Evolutionary conservation across 345 rosid genomes (phyloP).

Genomic region (Dipteronia dyeriana): DNA sequence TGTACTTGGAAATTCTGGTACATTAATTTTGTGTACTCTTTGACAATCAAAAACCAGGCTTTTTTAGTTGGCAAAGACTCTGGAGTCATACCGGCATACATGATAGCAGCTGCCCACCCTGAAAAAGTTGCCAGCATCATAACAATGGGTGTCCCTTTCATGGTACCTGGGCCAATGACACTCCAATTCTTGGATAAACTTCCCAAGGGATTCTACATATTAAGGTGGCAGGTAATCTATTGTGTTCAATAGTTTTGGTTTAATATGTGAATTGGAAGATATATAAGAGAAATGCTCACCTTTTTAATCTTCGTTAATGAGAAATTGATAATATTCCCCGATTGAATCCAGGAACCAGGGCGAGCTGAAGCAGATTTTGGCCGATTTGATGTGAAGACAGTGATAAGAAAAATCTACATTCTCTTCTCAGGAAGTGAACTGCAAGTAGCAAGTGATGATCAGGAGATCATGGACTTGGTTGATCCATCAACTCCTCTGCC

Average conservation of each 20-base stretch:
- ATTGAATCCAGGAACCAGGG: constrained; percentile 36
- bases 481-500: constrained; percentile 48
- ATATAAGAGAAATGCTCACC: neutral
- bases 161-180: constrained; percentile 30
- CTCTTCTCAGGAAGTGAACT: constrained; percentile 44
- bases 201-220: constrained; percentile 42
- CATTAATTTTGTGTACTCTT: neutral
- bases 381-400: constrained; percentile 46
- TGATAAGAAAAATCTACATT: constrained; percentile 47
- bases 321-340: neutral
- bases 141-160: constrained; percentile 45
- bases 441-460: constrained; percentile 38
- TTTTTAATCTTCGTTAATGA: neutral
- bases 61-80: constrained; percentile 45
- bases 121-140: constrained; percentile 33
- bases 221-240: constrained; percentile 43
- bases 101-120: constrained; percentile 33
- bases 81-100: constrained; percentile 37
- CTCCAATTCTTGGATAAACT: constrained; percentile 20
- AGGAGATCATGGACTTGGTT: constrained; percentile 60
- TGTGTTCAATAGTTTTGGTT: neutral
- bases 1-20: neutral
- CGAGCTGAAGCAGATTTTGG: constrained; percentile 58
- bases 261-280: neutral
- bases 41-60: constrained; percentile 26